phyloP scores from a whole-genome alignment of 768 basidiomycete genomes.

The Suillus brevipes region DNA sequence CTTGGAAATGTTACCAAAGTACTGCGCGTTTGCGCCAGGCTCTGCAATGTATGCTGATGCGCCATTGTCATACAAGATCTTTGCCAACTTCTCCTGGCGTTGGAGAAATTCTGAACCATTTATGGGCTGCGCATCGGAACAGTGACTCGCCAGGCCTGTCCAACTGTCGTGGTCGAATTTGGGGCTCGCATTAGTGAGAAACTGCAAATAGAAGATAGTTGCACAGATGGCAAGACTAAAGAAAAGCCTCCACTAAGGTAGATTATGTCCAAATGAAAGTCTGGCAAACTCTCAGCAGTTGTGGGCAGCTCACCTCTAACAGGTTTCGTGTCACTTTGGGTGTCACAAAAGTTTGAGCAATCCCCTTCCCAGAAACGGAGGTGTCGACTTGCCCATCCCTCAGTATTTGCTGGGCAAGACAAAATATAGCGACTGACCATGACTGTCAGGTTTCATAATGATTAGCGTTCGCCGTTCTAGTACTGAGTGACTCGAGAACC shows the following conservation, averaged over 20 bases:
- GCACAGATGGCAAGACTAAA: conserved; percentile 11
- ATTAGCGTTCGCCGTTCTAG: neutral
- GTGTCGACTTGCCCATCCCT: neutral
- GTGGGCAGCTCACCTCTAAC: neutral
- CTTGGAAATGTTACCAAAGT: conserved; percentile 70
- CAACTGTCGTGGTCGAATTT: conserved; percentile 14
- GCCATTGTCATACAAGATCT: conserved; percentile 46
- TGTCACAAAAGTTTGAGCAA: neutral
- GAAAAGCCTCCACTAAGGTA: conserved; percentile 7
- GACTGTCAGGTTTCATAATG: neutral
- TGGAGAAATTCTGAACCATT: conserved; percentile 42
- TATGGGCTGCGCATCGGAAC: conserved; percentile 51
- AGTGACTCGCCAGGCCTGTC: conserved; percentile 41
- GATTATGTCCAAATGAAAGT: neutral
- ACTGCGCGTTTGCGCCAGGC: conserved; percentile 70
- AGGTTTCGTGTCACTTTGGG: neutral
- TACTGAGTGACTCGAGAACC: too few species aligned
- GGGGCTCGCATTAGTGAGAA: neutral
- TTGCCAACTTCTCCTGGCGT: conserved; percentile 58
- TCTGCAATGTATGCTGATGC: conserved; percentile 77
- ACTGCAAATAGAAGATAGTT: conserved; percentile 4
- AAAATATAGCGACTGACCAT: neutral
- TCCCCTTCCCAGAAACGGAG: neutral
- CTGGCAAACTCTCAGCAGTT: neutral
- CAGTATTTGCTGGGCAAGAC: neutral